Conservation (phyloP, 1,284 basidiomycete genomes). For the Apiotrichum laibachii region DNA sequence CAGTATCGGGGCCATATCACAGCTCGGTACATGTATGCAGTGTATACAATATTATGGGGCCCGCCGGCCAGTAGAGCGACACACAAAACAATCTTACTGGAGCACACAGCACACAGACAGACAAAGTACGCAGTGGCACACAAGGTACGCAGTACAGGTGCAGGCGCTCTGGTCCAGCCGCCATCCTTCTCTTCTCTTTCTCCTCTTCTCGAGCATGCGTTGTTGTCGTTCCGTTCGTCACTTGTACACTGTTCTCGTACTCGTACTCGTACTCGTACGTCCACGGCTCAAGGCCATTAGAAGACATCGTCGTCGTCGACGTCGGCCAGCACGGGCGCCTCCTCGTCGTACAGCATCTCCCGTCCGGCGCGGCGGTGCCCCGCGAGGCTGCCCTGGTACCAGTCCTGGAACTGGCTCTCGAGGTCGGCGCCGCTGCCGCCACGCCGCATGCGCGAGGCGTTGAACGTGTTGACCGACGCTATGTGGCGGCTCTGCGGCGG, state of each 20-base stretch:
- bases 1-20: not conserved
- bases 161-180: too few species aligned
- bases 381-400: conserved; percentile 11
- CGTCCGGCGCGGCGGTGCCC: conserved; percentile 10
- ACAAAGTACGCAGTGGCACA: not conserved
- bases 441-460: conserved; percentile 12
- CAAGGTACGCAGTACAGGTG: too few species aligned
- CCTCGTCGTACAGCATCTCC: conserved; percentile 15
- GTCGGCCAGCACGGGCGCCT: conserved; percentile 11
- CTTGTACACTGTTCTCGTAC: too few species aligned
- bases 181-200: too few species aligned
- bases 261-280: too few species aligned
- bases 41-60: conserved; percentile 18
- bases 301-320: conserved; percentile 22
- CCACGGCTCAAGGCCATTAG: too few species aligned
- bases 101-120: not conserved
- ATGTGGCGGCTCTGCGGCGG: not conserved
- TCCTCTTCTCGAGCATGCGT: too few species aligned
- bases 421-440: conserved; percentile 11
- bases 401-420: conserved; percentile 17
- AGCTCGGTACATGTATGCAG: conserved; percentile 14
- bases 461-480: conserved; percentile 7
- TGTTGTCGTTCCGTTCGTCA: too few species aligned
- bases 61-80: not conserved
- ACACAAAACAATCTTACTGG: not conserved